These are phyloP conservation scores for Sisymbrium irio DNA, from an alignment of 345 rosid species.

Conservation along the genomic window DNA sequence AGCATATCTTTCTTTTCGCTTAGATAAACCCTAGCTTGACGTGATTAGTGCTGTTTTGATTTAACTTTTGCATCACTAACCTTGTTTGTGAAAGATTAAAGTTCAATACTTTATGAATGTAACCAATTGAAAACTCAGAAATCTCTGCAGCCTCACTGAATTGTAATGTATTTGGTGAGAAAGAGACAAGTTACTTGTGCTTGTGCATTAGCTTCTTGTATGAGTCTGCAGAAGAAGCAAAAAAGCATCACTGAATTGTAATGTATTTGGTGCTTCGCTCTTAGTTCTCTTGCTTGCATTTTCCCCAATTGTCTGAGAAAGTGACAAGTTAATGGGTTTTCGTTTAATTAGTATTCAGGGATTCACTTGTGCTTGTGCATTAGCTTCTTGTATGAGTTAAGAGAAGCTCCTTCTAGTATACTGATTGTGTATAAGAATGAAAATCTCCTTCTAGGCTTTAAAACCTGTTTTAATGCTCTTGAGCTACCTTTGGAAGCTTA, in stretches of 20 bases:
- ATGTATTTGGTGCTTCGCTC: too few species aligned
- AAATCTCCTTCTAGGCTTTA: too few species aligned
- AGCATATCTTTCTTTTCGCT: background rate
- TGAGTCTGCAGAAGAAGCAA: too few species aligned
- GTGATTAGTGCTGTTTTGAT: background rate
- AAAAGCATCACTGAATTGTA: too few species aligned
- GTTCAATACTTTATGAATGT: background rate
- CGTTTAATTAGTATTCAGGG: background rate
- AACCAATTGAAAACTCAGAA: background rate
- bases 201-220: background rate
- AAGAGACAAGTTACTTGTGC: background rate
- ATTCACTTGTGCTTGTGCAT: background rate
- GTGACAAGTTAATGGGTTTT: background rate
- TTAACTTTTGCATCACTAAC: background rate
- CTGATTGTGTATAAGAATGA: background rate
- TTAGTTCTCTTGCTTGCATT: too few species aligned
- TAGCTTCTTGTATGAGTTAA: background rate
- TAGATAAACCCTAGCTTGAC: background rate
- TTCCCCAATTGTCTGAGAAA: too few species aligned
- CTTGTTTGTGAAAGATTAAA: background rate
- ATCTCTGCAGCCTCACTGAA: too few species aligned
- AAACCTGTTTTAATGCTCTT: background rate
- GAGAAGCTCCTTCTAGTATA: background rate
- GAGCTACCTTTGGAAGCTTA: background rate
- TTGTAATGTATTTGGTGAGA: background rate